Evolutionary conservation across 768 basidiomycete genomes (phyloP).

Genomic region (Podaxis mareebaensis): DNA sequence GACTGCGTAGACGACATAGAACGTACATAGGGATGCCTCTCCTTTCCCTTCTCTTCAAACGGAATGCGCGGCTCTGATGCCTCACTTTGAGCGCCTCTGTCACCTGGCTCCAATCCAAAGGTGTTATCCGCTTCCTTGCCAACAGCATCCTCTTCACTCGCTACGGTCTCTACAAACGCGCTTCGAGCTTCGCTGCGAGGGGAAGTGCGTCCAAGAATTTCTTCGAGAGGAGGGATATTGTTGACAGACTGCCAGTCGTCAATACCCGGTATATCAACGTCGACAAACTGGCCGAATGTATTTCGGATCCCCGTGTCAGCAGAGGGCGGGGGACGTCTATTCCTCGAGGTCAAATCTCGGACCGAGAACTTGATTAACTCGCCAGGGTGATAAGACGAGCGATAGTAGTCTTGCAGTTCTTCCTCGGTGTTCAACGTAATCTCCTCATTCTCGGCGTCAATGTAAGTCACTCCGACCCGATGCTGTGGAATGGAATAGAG

Average conservation of each 20-base stretch:
- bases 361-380: slow-evolving; percentile 60
- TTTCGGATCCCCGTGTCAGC: slow-evolving; percentile 45
- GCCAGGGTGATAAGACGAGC: slow-evolving; percentile 29
- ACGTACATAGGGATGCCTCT: slow-evolving; percentile 34
- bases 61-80: slow-evolving; percentile 24
- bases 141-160: slow-evolving; percentile 23
- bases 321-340: slow-evolving; percentile 31
- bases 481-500: slow-evolving; percentile 55
- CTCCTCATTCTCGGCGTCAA: slow-evolving; percentile 73
- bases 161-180: slow-evolving; percentile 7
- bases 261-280: slow-evolving; percentile 35
- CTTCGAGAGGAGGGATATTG: slow-evolving; percentile 32
- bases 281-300: slow-evolving; percentile 54
- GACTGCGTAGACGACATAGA: slow-evolving; percentile 35
- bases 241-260: slow-evolving; percentile 69
- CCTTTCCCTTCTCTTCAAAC: slow-evolving; percentile 50
- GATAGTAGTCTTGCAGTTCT: slow-evolving; percentile 76
- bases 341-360: slow-evolving; percentile 52
- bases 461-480: slow-evolving; percentile 67
- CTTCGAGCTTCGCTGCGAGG: slow-evolving; percentile 1
- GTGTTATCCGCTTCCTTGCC: slow-evolving; percentile 52
- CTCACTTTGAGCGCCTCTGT: slow-evolving; percentile 35
- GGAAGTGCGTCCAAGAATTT: slow-evolving; percentile 32
- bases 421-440: slow-evolving; percentile 77
- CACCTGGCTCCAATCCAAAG: slow-evolving; percentile 56